Evolutionary conservation across 257 asterid genomes (phyloP).

Genomic region (Solanum bukasovii): DNA sequence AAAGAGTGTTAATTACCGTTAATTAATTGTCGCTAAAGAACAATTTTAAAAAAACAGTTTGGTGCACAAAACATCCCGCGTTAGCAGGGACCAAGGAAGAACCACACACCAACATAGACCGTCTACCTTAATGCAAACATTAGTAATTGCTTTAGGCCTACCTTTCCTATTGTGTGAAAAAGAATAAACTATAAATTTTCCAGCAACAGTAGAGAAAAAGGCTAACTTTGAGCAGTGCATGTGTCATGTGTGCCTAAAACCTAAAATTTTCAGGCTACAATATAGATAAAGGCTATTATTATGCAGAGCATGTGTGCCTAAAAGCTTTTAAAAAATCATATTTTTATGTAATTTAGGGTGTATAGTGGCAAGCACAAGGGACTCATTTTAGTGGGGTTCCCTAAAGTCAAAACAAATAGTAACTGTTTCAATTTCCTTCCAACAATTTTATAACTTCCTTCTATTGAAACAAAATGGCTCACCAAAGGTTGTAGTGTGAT

Average conservation of each 20-base stretch:
- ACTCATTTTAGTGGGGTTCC: background rate
- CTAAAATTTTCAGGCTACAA: background rate
- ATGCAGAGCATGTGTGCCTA: background rate
- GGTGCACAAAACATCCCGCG: background rate
- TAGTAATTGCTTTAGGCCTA: background rate
- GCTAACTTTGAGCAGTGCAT: background rate
- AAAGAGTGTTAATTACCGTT: too few relatives aligned
- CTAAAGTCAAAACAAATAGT: background rate
- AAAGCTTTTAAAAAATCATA: background rate
- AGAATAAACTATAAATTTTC: background rate
- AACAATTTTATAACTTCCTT: background rate
- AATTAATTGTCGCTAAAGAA: background rate
- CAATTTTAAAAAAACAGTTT: fast-evolving
- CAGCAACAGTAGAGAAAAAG: background rate
- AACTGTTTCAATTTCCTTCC: background rate
- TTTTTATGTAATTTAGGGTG: background rate
- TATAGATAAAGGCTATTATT: background rate
- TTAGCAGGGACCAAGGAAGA: fast-evolving
- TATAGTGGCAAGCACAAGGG: background rate
- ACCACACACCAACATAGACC: background rate
- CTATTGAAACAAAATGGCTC: background rate
- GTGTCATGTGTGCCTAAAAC: background rate
- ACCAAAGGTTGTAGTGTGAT: too few relatives aligned
- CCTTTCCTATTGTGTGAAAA: background rate
- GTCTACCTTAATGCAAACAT: background rate